Percentiles rank a stretch among this genome's conserved stretches.
These are phyloP conservation scores for Suhomyces ambrosiae DNA, from an alignment of 1,139 yeast genomes.

Conservation along the genomic window DNA sequence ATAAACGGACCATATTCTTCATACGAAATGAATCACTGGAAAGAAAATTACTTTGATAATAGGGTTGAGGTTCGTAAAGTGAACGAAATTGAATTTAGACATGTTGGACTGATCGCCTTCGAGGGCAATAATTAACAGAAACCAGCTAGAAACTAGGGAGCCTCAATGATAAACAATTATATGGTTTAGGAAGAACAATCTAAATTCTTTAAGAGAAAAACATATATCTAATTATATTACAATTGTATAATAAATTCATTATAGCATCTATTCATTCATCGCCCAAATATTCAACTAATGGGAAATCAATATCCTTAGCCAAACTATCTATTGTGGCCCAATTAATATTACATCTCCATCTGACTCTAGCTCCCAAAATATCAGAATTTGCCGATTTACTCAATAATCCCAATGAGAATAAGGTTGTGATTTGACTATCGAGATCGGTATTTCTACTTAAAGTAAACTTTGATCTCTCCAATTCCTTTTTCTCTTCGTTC, in stretches of 20 bases:
- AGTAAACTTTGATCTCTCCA: constrained; percentile 35
- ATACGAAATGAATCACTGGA: constrained; percentile 64
- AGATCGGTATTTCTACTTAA: constrained; percentile 49
- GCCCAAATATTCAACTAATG: constrained; percentile 48
- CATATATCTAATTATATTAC: too few species aligned
- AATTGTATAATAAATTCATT: too few species aligned
- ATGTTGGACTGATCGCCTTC: constrained; percentile 26
- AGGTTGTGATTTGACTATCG: constrained; percentile 61
- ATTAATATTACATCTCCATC: constrained; percentile 65
- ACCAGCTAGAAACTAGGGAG: too few species aligned
- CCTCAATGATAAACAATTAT: too few species aligned
- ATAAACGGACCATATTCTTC: constrained; percentile 63
- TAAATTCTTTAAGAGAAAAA: too few species aligned
- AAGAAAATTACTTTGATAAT: constrained; percentile 54
- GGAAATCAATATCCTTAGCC: constrained; percentile 57
- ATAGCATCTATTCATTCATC: constrained; percentile 11
- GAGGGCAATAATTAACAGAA: too few species aligned
- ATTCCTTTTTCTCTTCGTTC: constrained; percentile 32
- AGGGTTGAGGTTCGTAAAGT: constrained; percentile 45
- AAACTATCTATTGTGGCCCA: constrained; percentile 54
- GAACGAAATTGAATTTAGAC: constrained; percentile 33
- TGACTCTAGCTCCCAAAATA: constrained; percentile 59
- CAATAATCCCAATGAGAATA: constrained; percentile 56
- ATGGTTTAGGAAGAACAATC: too few species aligned
- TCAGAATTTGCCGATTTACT: constrained; percentile 54